These are phyloP conservation scores for Leccinum longicurvipes DNA, from an alignment of 768 basidiomycete genomes.

Conservation along the genomic window DNA sequence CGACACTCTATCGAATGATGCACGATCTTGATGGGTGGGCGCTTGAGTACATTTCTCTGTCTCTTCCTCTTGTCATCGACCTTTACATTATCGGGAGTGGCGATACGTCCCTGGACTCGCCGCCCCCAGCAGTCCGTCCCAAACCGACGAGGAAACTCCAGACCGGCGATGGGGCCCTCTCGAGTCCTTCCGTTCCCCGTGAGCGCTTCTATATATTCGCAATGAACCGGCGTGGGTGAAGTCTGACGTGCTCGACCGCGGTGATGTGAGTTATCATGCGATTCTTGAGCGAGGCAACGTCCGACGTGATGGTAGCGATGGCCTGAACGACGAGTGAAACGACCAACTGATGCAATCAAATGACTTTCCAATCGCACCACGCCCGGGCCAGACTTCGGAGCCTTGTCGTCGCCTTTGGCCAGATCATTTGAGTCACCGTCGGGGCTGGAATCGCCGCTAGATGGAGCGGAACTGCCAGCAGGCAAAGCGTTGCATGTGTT, in stretches of 20 bases:
- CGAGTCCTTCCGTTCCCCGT: slow-evolving; percentile 7
- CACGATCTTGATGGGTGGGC: not conserved
- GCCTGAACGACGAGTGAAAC: not conserved
- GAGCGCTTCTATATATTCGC: slow-evolving; percentile 1
- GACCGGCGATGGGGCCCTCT: slow-evolving; percentile 4
- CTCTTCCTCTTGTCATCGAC: slow-evolving; percentile 6
- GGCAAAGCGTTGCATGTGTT: not conserved
- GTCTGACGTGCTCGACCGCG: slow-evolving; percentile 5
- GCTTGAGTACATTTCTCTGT: not conserved
- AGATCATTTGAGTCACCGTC: not conserved
- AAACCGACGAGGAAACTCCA: slow-evolving; percentile 7
- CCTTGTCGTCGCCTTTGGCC: not conserved
- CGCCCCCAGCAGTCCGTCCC: slow-evolving; percentile 1
- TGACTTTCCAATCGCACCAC: not conserved
- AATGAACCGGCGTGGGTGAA: not conserved
- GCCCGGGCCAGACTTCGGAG: not conserved
- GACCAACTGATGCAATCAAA: not conserved
- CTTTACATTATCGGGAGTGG: slow-evolving; percentile 5
- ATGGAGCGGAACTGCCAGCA: not conserved
- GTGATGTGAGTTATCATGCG: slow-evolving; percentile 3
- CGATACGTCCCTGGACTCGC: slow-evolving; percentile 10
- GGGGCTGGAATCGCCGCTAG: too few species aligned
- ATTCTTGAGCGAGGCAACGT: not conserved
- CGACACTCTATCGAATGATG: slow-evolving; percentile 11
- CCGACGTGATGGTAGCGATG: not conserved